These are phyloP conservation scores for Agarophyton chilense DNA, from an alignment of 23 red algal genomes.

Conservation along the genomic window DNA sequence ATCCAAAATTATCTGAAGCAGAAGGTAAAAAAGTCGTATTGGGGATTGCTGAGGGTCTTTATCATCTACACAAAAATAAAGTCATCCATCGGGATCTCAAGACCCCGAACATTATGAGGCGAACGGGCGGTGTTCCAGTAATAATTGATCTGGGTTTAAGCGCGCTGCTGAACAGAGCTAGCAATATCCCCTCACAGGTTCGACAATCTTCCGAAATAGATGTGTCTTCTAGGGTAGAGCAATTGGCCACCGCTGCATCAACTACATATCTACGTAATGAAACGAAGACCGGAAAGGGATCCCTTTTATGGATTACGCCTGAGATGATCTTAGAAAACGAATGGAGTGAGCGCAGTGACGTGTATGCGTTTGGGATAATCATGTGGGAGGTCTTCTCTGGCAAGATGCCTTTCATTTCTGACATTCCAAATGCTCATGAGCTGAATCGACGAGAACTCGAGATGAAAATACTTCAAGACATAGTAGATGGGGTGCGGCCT, in stretches of 20 bases:
- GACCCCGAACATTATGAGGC: slow-evolving; percentile 63
- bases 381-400: slow-evolving; percentile 71
- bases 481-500: slow-evolving; percentile 47
- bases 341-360: slow-evolving; percentile 63
- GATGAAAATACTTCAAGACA: neutral
- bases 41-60: slow-evolving; percentile 64
- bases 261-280: neutral
- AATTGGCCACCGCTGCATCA: neutral
- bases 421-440: slow-evolving; percentile 1
- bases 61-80: slow-evolving; percentile 65
- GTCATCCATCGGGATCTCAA: slow-evolving; percentile 82
- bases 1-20: slow-evolving; percentile 4
- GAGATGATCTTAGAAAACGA: slow-evolving; percentile 61
- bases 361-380: slow-evolving; percentile 73
- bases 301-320: slow-evolving; percentile 59
- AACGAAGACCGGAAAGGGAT: slow-evolving; percentile 35
- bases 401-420: slow-evolving; percentile 13
- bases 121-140: slow-evolving; percentile 41
- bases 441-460: slow-evolving; percentile 7
- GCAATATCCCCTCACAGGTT: neutral
- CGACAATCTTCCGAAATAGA: neutral
- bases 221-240: neutral
- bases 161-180: slow-evolving; percentile 15
- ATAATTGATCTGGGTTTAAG: slow-evolving; percentile 84
- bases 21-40: slow-evolving; percentile 30